phyloP scores from a whole-genome alignment of 1,284 basidiomycete genomes.

The Megacollybia platyphylla region DNA sequence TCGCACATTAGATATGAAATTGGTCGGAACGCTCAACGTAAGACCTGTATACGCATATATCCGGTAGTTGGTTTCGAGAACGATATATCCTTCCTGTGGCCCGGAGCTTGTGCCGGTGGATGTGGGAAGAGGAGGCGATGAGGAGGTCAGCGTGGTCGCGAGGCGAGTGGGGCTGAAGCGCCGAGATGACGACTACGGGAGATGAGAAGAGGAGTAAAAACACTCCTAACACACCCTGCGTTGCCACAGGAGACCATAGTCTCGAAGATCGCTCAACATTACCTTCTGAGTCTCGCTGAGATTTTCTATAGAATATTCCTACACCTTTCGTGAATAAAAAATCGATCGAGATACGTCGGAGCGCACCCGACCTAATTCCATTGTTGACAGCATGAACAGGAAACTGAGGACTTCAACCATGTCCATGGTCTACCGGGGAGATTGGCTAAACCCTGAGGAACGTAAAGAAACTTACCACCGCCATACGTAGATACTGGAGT shows the following conservation, averaged over 20 bases:
- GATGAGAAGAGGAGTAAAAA: conserved; percentile 7
- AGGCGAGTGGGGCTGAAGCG: conserved; percentile 94
- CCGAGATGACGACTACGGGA: conserved; percentile 46
- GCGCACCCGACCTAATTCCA: conserved; percentile 78
- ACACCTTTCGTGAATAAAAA: conserved; percentile 6
- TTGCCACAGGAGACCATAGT: conserved; percentile 91
- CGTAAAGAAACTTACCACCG: conserved; percentile 38
- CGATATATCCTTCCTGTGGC: conserved; percentile 79
- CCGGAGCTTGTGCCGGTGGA: conserved; percentile 44
- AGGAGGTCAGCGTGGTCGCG: conserved; percentile 86
- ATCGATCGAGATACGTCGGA: conserved; percentile 3
- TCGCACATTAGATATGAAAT: neutral
- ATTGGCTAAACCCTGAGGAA: conserved; percentile 6
- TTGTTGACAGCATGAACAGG: conserved; percentile 90
- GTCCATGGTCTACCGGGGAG: conserved; percentile 62
- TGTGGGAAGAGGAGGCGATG: conserved; percentile 58
- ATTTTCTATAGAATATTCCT: conserved; percentile 86
- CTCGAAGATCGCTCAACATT: conserved; percentile 87
- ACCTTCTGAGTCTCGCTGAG: conserved; percentile 71
- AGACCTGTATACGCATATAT: conserved; percentile 95
- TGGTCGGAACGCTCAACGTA: conserved; percentile 11
- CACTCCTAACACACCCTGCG: conserved; percentile 33
- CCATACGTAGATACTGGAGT: conserved; percentile 78
- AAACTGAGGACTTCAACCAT: conserved; percentile 90
- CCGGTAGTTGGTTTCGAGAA: conserved; percentile 97